phyloP scores from a whole-genome alignment of 176 grass and related monocot species.

The Aegilops bicornis region DNA sequence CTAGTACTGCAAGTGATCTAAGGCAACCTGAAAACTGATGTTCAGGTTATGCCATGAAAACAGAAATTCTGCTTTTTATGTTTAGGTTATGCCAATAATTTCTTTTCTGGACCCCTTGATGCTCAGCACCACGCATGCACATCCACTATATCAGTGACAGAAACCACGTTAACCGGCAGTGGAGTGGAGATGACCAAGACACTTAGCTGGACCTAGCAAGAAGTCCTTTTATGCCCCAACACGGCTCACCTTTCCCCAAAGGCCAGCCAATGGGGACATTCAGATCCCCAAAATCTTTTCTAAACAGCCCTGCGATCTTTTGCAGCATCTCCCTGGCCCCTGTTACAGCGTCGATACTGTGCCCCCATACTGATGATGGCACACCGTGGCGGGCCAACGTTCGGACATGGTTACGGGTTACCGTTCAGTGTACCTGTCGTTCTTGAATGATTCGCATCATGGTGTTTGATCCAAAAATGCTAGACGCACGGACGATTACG shows the following conservation, averaged over 20 bases:
- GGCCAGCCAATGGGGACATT: not conserved
- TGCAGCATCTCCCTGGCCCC: not conserved
- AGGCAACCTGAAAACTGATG: not conserved
- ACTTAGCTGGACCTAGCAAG: not conserved
- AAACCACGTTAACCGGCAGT: slow-evolving; percentile 1
- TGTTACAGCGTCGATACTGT: not conserved
- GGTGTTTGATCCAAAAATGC: not conserved
- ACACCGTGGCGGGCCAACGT: slow-evolving; percentile 17
- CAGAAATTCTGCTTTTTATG: not conserved
- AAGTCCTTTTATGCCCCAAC: slow-evolving; percentile 1
- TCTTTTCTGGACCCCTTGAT: too few relatives aligned
- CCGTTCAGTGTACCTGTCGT: slow-evolving; percentile 8
- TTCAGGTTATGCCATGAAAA: not conserved
- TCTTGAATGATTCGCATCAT: slow-evolving; percentile 19
- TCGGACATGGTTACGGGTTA: not conserved
- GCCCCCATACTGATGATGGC: slow-evolving; percentile 9
- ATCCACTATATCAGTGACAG: not conserved
- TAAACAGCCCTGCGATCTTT: slow-evolving; percentile 15
- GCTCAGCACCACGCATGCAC: not conserved
- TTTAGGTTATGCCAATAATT: not conserved
- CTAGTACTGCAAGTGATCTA: not conserved
- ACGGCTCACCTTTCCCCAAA: slow-evolving; percentile 21
- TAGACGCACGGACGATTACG: too few relatives aligned
- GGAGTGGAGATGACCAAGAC: slow-evolving; percentile 4
- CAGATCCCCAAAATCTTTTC: slow-evolving; percentile 17